A percentile compares a stretch with the other conserved stretches of the same genome.
phyloP scores from a whole-genome alignment of 1,139 yeast genomes.

The Maudiozyma humilis region DNA sequence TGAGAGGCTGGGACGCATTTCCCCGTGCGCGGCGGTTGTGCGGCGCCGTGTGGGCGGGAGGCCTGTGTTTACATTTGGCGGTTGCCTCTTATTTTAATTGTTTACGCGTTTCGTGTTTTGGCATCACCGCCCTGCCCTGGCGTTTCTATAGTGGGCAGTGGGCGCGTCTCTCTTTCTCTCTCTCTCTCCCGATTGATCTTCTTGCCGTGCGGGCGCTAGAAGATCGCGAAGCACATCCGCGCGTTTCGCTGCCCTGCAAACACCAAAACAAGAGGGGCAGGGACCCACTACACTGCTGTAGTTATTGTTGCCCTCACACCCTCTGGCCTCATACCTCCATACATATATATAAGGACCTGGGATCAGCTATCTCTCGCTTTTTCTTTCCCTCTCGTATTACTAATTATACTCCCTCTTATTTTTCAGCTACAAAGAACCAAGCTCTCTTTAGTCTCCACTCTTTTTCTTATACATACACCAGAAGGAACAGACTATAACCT shows the following conservation, averaged over 20 bases:
- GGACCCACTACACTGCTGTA: no score
- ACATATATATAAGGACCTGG: slow-evolving; percentile 2
- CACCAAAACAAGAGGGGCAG: no score
- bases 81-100: not conserved
- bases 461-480: not conserved
- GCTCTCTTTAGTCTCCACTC: no score
- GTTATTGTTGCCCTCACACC: no score
- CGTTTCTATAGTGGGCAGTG: not conserved
- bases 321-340: no score
- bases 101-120: slow-evolving; percentile 12
- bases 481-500: not conserved
- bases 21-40: no score
- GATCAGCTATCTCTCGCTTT: not conserved
- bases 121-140: not conserved
- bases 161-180: no score
- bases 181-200: not conserved
- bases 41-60: not conserved
- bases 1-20: not conserved
- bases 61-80: slow-evolving; percentile 3
- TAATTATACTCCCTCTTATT: not conserved
- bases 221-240: not conserved
- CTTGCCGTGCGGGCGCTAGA: no score
- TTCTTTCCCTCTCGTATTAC: not conserved
- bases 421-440: not conserved
- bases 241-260: no score